Base-by-base conservation (phyloP, 352 stramenopile species). In the Peronospora belbahrii region DNA sequence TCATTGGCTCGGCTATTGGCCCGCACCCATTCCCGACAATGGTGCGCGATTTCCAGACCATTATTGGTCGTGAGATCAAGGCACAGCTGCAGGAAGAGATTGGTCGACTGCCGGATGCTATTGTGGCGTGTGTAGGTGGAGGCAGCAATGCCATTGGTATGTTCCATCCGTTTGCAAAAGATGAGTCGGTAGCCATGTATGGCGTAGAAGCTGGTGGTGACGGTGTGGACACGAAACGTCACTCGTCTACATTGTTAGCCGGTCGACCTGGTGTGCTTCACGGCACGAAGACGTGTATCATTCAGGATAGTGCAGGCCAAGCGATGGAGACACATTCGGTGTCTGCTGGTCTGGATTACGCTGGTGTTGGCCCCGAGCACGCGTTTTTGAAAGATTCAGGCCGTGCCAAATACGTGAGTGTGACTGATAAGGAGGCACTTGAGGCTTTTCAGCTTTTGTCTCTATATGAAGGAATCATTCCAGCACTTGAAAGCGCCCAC, bases 111-210 rank as follows among this genome's bases (percentile, higher is more conserved):
- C 96, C 96, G 0, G 94, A 98, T 64, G 88, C 94, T 18, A 91
- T 99, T 37, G 81, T 98, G 23, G 96, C 96, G 0, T 98, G 95
- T 61, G 96, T 99, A 14, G 96, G 96, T 14, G 96, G 96, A 44
- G 96, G 96, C 38, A 98, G 88, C 34, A 99, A 99, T 65, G 95
- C 96, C n/a, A 98, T 99, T 45, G 96, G 96, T 44, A 97, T 97
- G 67, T 99, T 99, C 69, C 78, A 98, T 66, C 89, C 94, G 18
- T 99, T 99, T 53, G 64, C 97, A 8, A 78, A 97, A 37, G 91
- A 98, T 62, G 64, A 81, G n/a, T 62, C 58, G 14, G 95, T 99
- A 9, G 82, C 62, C 17, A 88, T 99, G 44, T 93, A 98, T 51
- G 96, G 95, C 22, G 95, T 97, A 4, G 96, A 99, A 68, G 95